Percentiles rank a stretch among this genome's conserved stretches.
These are phyloP conservation scores for Erodium maritimum DNA, from an alignment of 345 rosid species.

Conservation along the genomic window DNA sequence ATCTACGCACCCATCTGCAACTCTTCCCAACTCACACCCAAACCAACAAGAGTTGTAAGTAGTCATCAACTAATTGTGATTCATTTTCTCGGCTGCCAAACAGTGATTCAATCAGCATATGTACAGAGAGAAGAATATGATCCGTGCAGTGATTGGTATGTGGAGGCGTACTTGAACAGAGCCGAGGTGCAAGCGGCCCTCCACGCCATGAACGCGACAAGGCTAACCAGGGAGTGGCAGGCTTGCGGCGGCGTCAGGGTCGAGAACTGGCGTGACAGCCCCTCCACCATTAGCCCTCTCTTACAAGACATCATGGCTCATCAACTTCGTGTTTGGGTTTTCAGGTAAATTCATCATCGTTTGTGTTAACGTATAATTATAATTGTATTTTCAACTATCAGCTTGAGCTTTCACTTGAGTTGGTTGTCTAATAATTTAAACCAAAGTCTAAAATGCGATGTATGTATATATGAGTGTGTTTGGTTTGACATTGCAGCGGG, in stretches of 20 bases:
- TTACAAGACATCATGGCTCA: slow-evolving; percentile 37
- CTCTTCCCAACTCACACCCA: slow-evolving; percentile 34
- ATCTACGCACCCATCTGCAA: slow-evolving; percentile 67
- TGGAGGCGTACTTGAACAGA: slow-evolving; percentile 54
- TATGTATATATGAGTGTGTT: not conserved
- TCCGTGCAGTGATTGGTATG: slow-evolving; percentile 60
- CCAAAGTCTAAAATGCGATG: too few species aligned
- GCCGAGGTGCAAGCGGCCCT: slow-evolving; percentile 68
- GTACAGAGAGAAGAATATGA: slow-evolving; percentile 39
- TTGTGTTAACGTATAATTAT: too few species aligned
- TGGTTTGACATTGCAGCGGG: slow-evolving; percentile 39
- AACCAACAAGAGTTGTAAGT: slow-evolving; percentile 43
- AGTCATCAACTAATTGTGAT: too few species aligned
- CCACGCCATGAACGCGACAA: slow-evolving; percentile 64
- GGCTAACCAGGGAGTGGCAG: slow-evolving; percentile 52
- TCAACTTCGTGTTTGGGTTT: slow-evolving; percentile 64
- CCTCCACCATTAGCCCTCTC: slow-evolving; percentile 55
- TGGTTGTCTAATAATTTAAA: too few species aligned
- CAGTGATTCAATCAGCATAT: too few species aligned
- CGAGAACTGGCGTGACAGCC: slow-evolving; percentile 49
- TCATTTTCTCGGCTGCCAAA: too few species aligned
- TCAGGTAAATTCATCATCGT: slow-evolving; percentile 23
- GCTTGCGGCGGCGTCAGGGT: slow-evolving; percentile 59
- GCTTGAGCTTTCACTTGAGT: too few species aligned
- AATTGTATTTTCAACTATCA: too few species aligned